Evolutionary conservation across 148 eudicot genomes (phyloP).

Genomic region (Cornus suecica): DNA sequence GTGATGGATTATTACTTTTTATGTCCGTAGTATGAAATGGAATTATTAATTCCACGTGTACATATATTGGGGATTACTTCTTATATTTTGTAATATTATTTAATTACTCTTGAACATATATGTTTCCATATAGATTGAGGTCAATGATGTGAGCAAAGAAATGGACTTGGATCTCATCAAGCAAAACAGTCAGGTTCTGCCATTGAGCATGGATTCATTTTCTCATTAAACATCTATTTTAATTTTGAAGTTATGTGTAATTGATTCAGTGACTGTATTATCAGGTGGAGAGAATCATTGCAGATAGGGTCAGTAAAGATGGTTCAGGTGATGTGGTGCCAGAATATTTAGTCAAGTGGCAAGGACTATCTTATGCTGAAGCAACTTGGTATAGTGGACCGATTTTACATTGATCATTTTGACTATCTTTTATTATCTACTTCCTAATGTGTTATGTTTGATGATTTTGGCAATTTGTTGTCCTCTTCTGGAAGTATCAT

Average conservation of each 20-base stretch:
- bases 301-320: conserved; percentile 69
- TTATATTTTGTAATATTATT: conserved; percentile 1
- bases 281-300: conserved; percentile 88
- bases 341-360: conserved; percentile 98
- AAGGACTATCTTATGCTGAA: conserved; percentile 97
- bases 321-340: conserved; percentile 53
- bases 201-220: not conserved
- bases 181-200: conserved; percentile 82
- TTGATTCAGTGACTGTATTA: conserved; percentile 11
- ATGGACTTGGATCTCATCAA: conserved; percentile 98
- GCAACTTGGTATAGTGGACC: conserved; percentile 75
- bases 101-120: too few species aligned
- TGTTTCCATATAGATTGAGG: conserved; percentile 63
- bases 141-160: conserved; percentile 98
- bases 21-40: not conserved
- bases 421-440: not conserved
- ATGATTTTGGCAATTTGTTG: not conserved
- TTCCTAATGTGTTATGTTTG: not conserved
- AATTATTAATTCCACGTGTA: not conserved
- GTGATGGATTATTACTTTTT: not conserved
- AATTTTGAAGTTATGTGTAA: not conserved
- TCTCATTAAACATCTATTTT: not conserved
- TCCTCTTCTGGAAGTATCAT: too few species aligned
- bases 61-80: conserved; percentile 2
- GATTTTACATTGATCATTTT: not conserved